These are phyloP conservation scores for Chaetomium sp. DNA, from an alignment of 2,329 filamentous ascomycete species.

Conservation along the genomic window DNA sequence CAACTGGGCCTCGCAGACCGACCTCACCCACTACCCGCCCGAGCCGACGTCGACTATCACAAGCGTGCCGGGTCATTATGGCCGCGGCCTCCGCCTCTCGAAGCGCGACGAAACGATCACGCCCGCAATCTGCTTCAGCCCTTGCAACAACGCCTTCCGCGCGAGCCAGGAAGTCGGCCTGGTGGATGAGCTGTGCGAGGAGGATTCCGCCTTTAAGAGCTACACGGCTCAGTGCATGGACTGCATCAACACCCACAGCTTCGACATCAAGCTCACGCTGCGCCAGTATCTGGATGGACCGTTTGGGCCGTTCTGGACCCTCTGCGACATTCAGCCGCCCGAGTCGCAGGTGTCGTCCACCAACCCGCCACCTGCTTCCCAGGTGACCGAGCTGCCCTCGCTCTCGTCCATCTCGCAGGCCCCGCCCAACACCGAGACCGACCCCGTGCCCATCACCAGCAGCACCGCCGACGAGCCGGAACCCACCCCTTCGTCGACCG, in stretches of 20 bases:
- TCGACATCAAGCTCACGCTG: slow-evolving; percentile 36
- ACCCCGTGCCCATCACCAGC: slow-evolving; percentile 25
- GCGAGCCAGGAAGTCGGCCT: slow-evolving; percentile 55
- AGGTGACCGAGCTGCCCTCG: slow-evolving; percentile 21
- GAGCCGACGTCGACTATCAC: slow-evolving; percentile 30
- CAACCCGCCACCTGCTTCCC: slow-evolving; percentile 22
- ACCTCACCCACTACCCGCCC: slow-evolving; percentile 47
- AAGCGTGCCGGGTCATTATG: slow-evolving; percentile 24
- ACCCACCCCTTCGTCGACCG: not conserved
- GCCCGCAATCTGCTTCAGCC: slow-evolving; percentile 54
- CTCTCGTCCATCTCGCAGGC: slow-evolving; percentile 29
- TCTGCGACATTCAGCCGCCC: slow-evolving; percentile 42
- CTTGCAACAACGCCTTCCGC: slow-evolving; percentile 54
- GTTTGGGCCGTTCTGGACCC: slow-evolving; percentile 51
- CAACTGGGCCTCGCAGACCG: slow-evolving; percentile 57
- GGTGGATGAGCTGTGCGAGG: slow-evolving; percentile 48
- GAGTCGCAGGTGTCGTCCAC: slow-evolving; percentile 31
- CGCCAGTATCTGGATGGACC: slow-evolving; percentile 42
- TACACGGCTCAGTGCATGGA: slow-evolving; percentile 42
- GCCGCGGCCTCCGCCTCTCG: slow-evolving; percentile 32
- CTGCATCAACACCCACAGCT: slow-evolving; percentile 45
- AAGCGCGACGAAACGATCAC: slow-evolving; percentile 47
- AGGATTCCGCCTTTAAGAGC: slow-evolving; percentile 47
- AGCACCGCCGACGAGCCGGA: slow-evolving; percentile 11
- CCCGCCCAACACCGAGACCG: slow-evolving; percentile 28